Percentiles rank a stretch among this genome's conserved stretches.
phyloP scores from a whole-genome alignment of 208 protist genomes.

The Strigomonas culicis region DNA sequence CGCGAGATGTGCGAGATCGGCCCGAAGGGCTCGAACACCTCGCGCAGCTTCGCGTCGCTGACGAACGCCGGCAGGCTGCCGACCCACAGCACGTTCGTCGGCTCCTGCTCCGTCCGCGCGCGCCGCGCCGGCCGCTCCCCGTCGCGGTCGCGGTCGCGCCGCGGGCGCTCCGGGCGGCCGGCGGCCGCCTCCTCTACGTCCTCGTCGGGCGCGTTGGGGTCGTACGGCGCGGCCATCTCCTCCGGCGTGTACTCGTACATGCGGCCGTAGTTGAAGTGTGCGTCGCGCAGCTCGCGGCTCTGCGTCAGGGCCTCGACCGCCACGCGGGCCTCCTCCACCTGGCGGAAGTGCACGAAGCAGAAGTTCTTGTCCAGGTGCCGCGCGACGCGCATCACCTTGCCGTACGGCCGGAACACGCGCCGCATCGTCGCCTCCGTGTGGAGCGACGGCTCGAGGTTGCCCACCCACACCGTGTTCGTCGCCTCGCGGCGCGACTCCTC shows the following conservation, averaged over 20 bases:
- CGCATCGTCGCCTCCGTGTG: conserved; percentile 54
- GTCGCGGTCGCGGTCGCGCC: conserved; percentile 13
- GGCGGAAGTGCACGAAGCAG: conserved; percentile 85
- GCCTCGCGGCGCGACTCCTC: conserved; percentile 41
- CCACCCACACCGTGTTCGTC: conserved; percentile 89
- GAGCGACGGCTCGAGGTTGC: conserved; percentile 55
- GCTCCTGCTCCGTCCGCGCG: conserved; percentile 21
- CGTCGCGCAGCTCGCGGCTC: conserved; percentile 44
- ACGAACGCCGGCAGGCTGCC: conserved; percentile 69
- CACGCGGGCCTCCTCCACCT: conserved; percentile 64
- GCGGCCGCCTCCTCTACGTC: neutral
- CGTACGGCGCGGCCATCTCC: conserved; percentile 56
- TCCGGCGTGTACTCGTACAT: conserved; percentile 79
- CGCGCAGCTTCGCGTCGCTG: conserved; percentile 58
- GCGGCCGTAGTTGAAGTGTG: conserved; percentile 83
- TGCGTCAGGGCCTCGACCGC: conserved; percentile 68
- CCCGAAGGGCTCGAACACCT: conserved; percentile 81
- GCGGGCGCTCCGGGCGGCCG: conserved; percentile 4
- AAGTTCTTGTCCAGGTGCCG: conserved; percentile 63
- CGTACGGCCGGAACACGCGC: conserved; percentile 63
- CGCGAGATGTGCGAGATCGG: conserved; percentile 61
- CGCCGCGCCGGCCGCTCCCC: neutral
- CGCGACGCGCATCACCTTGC: conserved; percentile 76
- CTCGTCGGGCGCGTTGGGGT: conserved; percentile 15
- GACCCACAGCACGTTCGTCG: conserved; percentile 81